phyloP scores from a whole-genome alignment of 176 grass and related monocot genomes.

The Pharus latifolius region DNA sequence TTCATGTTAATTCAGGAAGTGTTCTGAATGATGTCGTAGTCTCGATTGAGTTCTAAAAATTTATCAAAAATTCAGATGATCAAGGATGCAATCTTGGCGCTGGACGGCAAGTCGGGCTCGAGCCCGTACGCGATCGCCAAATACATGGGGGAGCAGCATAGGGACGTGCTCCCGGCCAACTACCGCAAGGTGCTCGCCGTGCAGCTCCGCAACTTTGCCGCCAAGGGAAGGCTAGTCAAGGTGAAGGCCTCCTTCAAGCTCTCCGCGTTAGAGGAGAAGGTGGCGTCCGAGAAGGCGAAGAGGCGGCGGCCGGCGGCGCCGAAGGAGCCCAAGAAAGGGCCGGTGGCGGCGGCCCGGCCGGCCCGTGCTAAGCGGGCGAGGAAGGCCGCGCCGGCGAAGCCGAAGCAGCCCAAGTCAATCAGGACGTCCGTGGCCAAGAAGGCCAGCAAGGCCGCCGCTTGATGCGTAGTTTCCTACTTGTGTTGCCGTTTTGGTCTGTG shows the following conservation, averaged over 20 bases:
- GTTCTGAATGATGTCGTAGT: too few relatives aligned
- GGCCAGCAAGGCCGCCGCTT: slow-evolving; percentile 53
- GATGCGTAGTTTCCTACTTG: not conserved
- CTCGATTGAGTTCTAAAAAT: too few relatives aligned
- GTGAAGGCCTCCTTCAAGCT: slow-evolving; percentile 83
- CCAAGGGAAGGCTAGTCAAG: slow-evolving; percentile 66
- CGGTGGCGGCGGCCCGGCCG: not conserved
- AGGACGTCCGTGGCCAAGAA: slow-evolving; percentile 27
- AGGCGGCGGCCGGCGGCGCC: not conserved
- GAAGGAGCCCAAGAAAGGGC: not conserved
- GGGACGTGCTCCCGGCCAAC: slow-evolving; percentile 51
- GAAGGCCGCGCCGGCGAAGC: slow-evolving; percentile 43
- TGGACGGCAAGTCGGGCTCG: slow-evolving; percentile 46
- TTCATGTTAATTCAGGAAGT: too few relatives aligned
- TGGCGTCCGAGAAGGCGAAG: slow-evolving; percentile 11
- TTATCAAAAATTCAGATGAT: too few relatives aligned
- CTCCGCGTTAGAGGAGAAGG: slow-evolving; percentile 23
- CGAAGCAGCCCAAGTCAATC: slow-evolving; percentile 42
- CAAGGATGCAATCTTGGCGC: slow-evolving; percentile 69
- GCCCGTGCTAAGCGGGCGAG: slow-evolving; percentile 44
- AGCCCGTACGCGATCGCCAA: slow-evolving; percentile 78
- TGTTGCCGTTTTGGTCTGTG: too few relatives aligned
- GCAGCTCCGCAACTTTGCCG: slow-evolving; percentile 67
- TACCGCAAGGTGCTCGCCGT: slow-evolving; percentile 77
- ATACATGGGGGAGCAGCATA: slow-evolving; percentile 68